Evolutionary conservation across 2,329 filamentous ascomycete genomes (phyloP), one percentile per base, ranked within the genome.

Genomic region (Chrysoporthe puriensis): DNA sequence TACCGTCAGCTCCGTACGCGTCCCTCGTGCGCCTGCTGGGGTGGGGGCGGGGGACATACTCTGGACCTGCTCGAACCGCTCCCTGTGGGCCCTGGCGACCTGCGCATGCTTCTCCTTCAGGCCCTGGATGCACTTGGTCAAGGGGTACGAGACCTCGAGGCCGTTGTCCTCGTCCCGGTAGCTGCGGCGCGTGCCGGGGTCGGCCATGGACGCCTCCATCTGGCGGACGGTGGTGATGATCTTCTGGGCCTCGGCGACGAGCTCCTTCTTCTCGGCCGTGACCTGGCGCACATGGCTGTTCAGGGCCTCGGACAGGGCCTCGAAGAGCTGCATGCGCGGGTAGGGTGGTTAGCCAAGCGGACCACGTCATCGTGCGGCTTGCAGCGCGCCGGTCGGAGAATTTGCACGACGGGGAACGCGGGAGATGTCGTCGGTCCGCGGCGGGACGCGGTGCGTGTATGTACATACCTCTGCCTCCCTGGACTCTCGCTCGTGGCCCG

Each of bases 31-130:
- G n/a, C 3, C 48, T 26, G 48, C 2, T 9, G 48, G 9, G 21
- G 21, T 32, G 9, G 21, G 48, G n/a, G 7, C 3, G 3, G 18
- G 18, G 7, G 21, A 79, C 91, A 74, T 82, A 96, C 93, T 97
- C 80, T 93, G 95, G 69, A 98, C 93, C 83, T 98, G 94, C 76
- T 97, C 94, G 74, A 93, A 97, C 69, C 96, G 91, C 80, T 98
- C 94, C 71, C 89, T 90, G 79, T 99, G 94, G 68, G 96, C 82
- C 76, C 91, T 92, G 80, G 88, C 89, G 72, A 98, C 87, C 63
- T 91, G 88, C 68, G 83, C 84, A 75, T 97, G 91, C 81, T 96
- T 97, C 78, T 97, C 94, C 78, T 93, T 95, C 65, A 99, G 84
- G 21, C 79, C 81, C 75, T 91, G 87, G 69, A 99, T 83, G 77